Conservation (phyloP, 2,329 filamentous ascomycete genomes). For the Elsinoe australis region DNA sequence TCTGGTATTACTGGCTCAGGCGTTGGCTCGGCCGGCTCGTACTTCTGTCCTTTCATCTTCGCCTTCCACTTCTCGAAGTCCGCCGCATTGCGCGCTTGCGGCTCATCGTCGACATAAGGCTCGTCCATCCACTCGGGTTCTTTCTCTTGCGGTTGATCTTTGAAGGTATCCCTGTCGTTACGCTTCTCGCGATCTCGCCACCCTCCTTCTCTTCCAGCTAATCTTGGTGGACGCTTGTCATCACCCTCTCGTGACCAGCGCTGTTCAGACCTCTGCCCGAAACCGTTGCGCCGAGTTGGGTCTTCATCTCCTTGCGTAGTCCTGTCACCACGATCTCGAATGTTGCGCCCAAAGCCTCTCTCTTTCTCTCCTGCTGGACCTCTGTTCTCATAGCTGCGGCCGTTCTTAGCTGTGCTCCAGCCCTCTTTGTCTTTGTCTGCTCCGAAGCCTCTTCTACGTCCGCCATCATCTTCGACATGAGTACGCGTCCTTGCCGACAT, state of each 20-base stretch:
- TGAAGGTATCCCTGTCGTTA: constrained; percentile 48
- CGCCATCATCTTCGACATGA: constrained; percentile 29
- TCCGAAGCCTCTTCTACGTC: constrained; percentile 24
- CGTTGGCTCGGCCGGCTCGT: constrained; percentile 29
- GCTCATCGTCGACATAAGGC: constrained; percentile 47
- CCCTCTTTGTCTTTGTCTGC: constrained; percentile 53
- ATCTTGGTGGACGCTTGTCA: constrained; percentile 25
- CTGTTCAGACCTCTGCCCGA: constrained; percentile 64
- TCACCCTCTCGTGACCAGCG: constrained; percentile 47
- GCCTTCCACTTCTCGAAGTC: constrained; percentile 96
- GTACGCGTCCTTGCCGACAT: constrained; percentile 32
- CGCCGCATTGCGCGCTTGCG: constrained; percentile 76
- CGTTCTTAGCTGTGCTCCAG: constrained; percentile 59
- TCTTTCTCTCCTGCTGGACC: constrained; percentile 51
- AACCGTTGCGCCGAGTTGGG: constrained; percentile 55
- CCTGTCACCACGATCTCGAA: constrained; percentile 41
- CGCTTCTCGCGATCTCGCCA: constrained; percentile 45
- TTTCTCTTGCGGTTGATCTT: constrained; percentile 56
- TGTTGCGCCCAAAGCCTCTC: constrained; percentile 42
- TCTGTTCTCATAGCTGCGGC: constrained; percentile 59
- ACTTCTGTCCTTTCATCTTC: constrained; percentile 62
- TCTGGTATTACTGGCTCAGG: constrained; percentile 21
- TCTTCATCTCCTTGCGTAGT: constrained; percentile 39
- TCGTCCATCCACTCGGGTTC: constrained; percentile 86
- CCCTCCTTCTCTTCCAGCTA: constrained; percentile 46